These are phyloP conservation scores for Pleurozium schreberi DNA, from an alignment of 225 moss, liverwort and hornwort species.

Conservation along the genomic window DNA sequence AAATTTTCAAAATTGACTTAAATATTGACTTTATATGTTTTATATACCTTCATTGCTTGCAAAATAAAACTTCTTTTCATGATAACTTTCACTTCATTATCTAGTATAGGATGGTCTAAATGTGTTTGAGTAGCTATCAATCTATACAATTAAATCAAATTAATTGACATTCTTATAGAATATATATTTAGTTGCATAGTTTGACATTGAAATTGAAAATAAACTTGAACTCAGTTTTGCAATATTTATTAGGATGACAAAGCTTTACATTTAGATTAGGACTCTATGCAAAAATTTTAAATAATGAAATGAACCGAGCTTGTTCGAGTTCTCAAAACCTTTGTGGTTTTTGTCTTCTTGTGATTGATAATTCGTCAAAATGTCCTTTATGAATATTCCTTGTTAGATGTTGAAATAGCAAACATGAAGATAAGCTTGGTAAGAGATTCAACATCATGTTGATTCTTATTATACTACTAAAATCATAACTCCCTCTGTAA, in stretches of 20 bases:
- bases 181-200: not conserved
- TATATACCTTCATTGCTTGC: too few relatives aligned
- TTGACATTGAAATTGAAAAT: not conserved
- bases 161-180: not conserved
- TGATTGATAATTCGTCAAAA: not conserved
- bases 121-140: not conserved
- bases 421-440: not conserved
- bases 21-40: not conserved
- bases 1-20: not conserved
- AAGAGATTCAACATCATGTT: not conserved
- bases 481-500: too few relatives aligned
- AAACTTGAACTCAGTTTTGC: not conserved
- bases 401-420: not conserved
- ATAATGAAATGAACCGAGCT: too few relatives aligned
- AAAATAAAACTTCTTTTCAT: too few relatives aligned
- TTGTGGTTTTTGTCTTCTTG: not conserved
- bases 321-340: rapidly evolving
- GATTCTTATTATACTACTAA: too few relatives aligned
- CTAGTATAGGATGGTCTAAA: not conserved
- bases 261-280: not conserved
- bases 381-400: not conserved
- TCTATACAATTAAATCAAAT: not conserved
- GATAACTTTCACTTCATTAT: not conserved
- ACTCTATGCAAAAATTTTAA: too few relatives aligned
- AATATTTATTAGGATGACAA: not conserved